Base-by-base conservation (phyloP, 371 early-diverging fungal genomes). In the Dichotomocladium elegans region DNA sequence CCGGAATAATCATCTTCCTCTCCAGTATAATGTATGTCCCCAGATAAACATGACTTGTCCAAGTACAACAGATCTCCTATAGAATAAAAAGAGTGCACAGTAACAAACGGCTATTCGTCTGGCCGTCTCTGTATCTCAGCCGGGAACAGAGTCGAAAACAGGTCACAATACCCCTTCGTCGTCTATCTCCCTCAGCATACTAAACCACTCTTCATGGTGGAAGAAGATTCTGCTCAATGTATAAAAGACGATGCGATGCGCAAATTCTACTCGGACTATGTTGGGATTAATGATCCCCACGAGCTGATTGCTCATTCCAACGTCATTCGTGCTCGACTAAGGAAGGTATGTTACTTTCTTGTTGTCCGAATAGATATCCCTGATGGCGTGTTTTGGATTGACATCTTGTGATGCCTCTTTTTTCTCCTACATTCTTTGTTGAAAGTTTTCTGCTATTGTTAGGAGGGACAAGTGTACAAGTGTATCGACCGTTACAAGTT, bases 401-500 rank as follows among this genome's bases (percentile, higher is more conserved):
- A n/a, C n/a, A n/a, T n/a, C n/a, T n/a, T n/a, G 9, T 3, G 14
- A 15, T 37, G 37, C 10, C 21, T 37, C 37, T 37, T 37, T 35
- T 2, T 4, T 35, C 10, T 35, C 3, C n/a, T n/a, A n/a, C 5
- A 37, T 15, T 37, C 37, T 17, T 37, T 37, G 37, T 37, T 37
- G n/a, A n/a, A 0, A 17, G 15, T 2, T 15, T n/a, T 12, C 10
- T 37, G 27, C 10, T 9, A 30, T 29, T 7, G 12, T 10, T 47
- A 61, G 66, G 19, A 61, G 14, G 64, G 67, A 27, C 41, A 51
- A 25, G 44, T 53, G 10, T 75, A 72, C 45, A 58, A 56, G n/a
- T 75, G 76, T 50, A 67, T 75, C 31, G 56, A 63, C 17, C 47
- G 51, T 11, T 71, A 52, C 44, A 64, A 69, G 28, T 75, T 75